phyloP scores from a whole-genome alignment of 2,329 filamentous ascomycete species.

The Laburnicola sp. region DNA sequence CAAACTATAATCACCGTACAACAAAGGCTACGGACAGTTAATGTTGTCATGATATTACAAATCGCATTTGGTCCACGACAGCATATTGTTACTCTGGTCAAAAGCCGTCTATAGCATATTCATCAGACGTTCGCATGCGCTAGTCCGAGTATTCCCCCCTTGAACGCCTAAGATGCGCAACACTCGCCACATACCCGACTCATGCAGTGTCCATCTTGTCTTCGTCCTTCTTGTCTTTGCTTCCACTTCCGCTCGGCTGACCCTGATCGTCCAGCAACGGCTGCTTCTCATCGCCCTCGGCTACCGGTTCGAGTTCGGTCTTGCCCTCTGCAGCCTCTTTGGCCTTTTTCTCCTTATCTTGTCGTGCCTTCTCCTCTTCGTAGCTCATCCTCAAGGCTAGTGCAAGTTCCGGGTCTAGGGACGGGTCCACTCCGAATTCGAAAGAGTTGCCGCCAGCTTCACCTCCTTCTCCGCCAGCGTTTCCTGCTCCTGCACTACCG shows the following conservation, averaged over 20 bases:
- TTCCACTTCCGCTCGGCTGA: constrained; percentile 59
- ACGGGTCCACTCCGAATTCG: constrained; percentile 88
- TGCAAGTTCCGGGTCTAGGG: constrained; percentile 88
- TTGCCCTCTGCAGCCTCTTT: constrained; percentile 73
- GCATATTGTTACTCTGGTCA: too few relatives aligned
- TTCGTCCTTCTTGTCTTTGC: constrained; percentile 58
- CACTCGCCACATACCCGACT: constrained; percentile 18
- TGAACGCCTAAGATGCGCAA: constrained; percentile 34
- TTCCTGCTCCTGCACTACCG: constrained; percentile 58
- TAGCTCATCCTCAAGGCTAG: constrained; percentile 95
- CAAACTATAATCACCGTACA: too few relatives aligned
- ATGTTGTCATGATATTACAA: too few relatives aligned
- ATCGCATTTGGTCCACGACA: too few relatives aligned
- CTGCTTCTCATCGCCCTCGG: constrained; percentile 66
- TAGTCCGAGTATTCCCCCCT: constrained; percentile 26
- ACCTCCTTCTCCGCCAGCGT: constrained; percentile 57
- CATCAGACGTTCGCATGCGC: constrained; percentile 9
- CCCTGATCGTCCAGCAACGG: constrained; percentile 67
- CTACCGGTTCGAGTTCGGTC: constrained; percentile 76
- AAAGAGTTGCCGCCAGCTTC: constrained; percentile 65
- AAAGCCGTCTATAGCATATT: neutral
- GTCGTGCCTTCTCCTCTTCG: constrained; percentile 94
- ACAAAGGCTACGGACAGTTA: too few relatives aligned
- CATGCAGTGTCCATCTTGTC: constrained; percentile 94
- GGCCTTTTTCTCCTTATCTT: constrained; percentile 81